Base-by-base conservation (phyloP, 306 rosid genomes). In the Prunus padus region DNA sequence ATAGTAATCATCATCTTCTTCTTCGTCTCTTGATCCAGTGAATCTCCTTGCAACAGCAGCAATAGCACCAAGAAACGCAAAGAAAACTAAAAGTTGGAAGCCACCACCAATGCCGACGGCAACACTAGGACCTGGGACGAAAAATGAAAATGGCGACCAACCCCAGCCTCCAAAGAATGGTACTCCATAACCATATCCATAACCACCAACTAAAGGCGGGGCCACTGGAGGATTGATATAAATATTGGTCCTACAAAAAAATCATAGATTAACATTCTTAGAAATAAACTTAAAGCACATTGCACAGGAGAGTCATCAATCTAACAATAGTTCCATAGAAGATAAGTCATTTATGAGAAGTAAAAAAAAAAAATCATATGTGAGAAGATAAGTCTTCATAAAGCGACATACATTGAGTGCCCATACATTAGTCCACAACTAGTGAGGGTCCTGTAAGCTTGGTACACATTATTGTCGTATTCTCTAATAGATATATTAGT, bases 141-240 rank as follows among this genome's bases (percentile, higher is more conserved):
- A 94, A 93, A 94, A 90, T 16, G 98, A 94, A 87, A 90, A 94
- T 67, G 98, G 97, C 11, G 98, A 90, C 97, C 97, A 94, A 52
- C 98, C 98, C 92, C 93, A 94, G 8, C 98, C 94, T 26, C 98
- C 96, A 42, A 75, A 93, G 84, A 66, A 93, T 12, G 96, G 98
- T 30, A 67, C 80, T 8, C 98, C 98, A 44, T 71, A 92, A 14
- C 97, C 97, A 16, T 83, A 93, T 12, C 97, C 97, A 22, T 94
- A 94, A 4, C 97, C 98, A 67, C 98, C 98, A 1, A 75, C 92
- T 51, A 94, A 83, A 3, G 98, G 98, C 3, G 98, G 98, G 0
- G 98, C 96, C 62, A 92, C 83, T 0, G 75, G 91, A 62, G 98
- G 98, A 82, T 95, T 95, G 52, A 95, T 67, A 79, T 87, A 92